Evolutionary conservation across 768 basidiomycete genomes (phyloP), one percentile per base, ranked within the genome.

Genomic region (Hygrophoropsis aurantiaca): DNA sequence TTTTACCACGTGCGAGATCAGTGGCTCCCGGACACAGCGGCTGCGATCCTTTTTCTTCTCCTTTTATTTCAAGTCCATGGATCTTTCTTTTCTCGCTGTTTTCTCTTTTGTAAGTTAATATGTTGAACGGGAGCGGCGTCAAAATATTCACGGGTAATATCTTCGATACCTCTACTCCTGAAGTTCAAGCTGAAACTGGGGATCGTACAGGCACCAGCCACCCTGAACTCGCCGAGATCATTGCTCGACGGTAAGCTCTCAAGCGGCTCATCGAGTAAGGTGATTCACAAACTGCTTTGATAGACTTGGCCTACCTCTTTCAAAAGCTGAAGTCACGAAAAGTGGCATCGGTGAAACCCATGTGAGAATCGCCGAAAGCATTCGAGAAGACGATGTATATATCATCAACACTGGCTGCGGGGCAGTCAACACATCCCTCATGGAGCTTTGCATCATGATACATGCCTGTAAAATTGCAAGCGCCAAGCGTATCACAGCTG

Each of bases 391-490:
- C 67, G 97, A 98, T 66, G 95, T 98, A 41, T 99, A 98, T 72
- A 97, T 99, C 67, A 86, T 99, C 74, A 97, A 94, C 70, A 91
- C 92, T 32, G 88, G 91, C 11, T 85, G 86, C 58, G 84, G 87
- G 19, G 74, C 84, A 46, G 82, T 97, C 58, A 97, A 97, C 63
- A 94, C 91, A 21, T 79, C 94, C 33, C 81, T 99, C 53, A 98
- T 99, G 93, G 97, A 98, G 67, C 80, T 94, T 38, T 92, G 94
- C 65, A 98, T 98, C 61, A 95, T 99, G 92, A 93, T 97, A 60
- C 94, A 97, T 64, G 94, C 97, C 9, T 97, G 95, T 83, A 95
- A 94, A 73, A 98, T 97, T 59, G 95, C 97, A n/a, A 95, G 92
- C 55, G 94, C 97, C 39, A 90, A 89, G 69, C 78, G 97, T 51